Evolutionary conservation across 169 alveolate genomes (phyloP), one percentile per base, ranked within the genome.

Genomic region (Plasmodium berghei): DNA sequence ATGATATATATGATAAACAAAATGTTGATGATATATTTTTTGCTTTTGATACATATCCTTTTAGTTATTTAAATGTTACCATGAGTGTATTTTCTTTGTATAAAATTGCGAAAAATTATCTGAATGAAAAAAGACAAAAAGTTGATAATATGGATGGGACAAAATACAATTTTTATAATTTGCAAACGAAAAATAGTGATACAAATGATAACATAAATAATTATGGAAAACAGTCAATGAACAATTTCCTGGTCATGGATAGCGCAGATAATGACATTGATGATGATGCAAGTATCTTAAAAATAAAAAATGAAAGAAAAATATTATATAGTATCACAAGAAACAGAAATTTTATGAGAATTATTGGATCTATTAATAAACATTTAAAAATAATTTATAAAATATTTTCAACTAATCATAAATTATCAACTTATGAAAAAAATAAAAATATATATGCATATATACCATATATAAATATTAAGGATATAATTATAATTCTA

Each of bases 61-160:
- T 67, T 83, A 83, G 45, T 18, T 83, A 83, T 49, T 83, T 83
- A 67, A 83, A 83, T 48, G 18, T 83, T 18, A 83, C 90, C 5
- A 83, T 83, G 90, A 83, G 90, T 42, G 90, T 83, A 16, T 83
- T 83, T 55, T 83, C 73, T 24, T 48, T 83, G 28, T 66, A 83
- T n/a, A 83, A 83, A 34, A 40, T 83, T 46, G 70, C 90, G 0
- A 67, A 54, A 16, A 48, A 59, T n/a, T 83, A 67, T 24, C n/a
- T 83, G 45, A 66, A 83, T 42, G 90, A 77, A 10, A 77, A 70
- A 52, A 49, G 62, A 42, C 42, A 45, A 71, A 67, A 72, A 62
- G 18, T 49, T 18, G 49, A 22, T 20, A 72, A 18, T 10, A 56
- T 28, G 56, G n/a, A 55, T 55, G 70, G 28, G 56, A 72, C 22